Conservation (phyloP, 495 filamentous ascomycete genomes). For the Umbilicaria muhlenbergii region DNA sequence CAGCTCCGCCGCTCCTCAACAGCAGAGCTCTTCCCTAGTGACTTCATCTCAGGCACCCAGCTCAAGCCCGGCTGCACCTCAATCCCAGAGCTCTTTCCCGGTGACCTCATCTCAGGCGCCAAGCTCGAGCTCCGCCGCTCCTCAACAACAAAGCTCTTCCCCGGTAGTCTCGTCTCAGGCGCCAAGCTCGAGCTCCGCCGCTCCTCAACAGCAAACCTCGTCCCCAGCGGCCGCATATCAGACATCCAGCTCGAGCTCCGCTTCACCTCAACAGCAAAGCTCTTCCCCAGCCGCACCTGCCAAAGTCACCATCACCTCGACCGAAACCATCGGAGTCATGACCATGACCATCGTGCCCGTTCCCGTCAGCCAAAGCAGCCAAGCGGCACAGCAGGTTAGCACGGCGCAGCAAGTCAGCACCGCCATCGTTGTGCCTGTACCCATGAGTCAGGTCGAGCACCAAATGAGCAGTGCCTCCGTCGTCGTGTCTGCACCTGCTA, state of each 20-base stretch:
- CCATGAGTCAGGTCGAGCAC: not conserved
- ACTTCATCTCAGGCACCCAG: too few relatives aligned
- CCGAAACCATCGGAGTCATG: not conserved
- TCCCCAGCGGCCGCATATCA: not conserved
- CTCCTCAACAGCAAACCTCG: not conserved
- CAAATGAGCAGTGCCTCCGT: not conserved
- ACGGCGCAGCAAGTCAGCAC: not conserved
- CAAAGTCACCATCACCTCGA: not conserved
- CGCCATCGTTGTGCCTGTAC: not conserved
- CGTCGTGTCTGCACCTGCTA: not conserved
- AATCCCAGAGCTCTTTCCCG: not conserved
- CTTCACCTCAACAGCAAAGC: not conserved
- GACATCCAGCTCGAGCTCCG: not conserved
- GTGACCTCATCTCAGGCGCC: too few relatives aligned
- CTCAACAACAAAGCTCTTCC: not conserved
- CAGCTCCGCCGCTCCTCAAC: too few relatives aligned
- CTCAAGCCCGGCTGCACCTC: too few relatives aligned
- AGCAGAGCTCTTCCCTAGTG: too few relatives aligned
- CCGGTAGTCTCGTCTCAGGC: not conserved
- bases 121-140: too few relatives aligned
- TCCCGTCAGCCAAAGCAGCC: not conserved
- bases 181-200: not conserved
- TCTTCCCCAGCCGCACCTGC: not conserved
- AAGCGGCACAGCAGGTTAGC: not conserved
- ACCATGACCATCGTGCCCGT: constrained; percentile 4